Percentiles rank a stretch among this genome's conserved stretches.
Evolutionary conservation across 495 filamentous ascomycete genomes (phyloP).

Genomic region (Paragyromitra xinjiangensis): DNA sequence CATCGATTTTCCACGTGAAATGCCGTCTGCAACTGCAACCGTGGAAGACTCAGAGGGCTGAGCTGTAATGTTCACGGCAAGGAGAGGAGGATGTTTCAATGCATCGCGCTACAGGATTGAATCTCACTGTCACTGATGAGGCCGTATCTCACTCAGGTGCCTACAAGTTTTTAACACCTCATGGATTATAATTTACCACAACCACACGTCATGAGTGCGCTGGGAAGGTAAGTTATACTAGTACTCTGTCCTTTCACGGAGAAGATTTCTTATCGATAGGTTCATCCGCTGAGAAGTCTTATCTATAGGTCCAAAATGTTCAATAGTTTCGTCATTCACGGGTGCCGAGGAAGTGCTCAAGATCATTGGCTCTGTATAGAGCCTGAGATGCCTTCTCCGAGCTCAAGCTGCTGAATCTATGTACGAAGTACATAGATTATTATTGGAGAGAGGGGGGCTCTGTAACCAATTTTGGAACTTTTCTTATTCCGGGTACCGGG

Average conservation of each 20-base stretch:
- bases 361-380: conserved; percentile 44
- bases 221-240: conserved; percentile 12
- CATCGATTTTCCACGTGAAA: conserved; percentile 44
- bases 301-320: conserved; percentile 46
- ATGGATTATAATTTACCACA: conserved; percentile 26
- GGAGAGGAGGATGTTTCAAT: conserved; percentile 39
- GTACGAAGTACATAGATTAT: conserved; percentile 49
- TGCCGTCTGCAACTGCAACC: conserved; percentile 40
- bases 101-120: conserved; percentile 42
- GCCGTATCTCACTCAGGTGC: conserved; percentile 30
- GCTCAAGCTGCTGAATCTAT: conserved; percentile 48
- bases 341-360: conserved; percentile 25
- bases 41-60: conserved; percentile 40
- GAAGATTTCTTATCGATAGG: conserved; percentile 41
- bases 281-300: conserved; percentile 15
- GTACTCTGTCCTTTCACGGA: conserved; percentile 18
- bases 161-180: conserved; percentile 34
- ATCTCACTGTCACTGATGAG: conserved; percentile 43
- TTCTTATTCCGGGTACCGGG: conserved; percentile 50
- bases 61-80: conserved; percentile 31
- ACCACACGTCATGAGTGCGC: conserved; percentile 40
- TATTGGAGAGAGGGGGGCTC: conserved; percentile 37
- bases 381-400: conserved; percentile 48
- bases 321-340: conserved; percentile 1
- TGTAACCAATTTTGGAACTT: conserved; percentile 33